A percentile compares a stretch with the other conserved stretches of the same genome.
These are phyloP conservation scores for Aspergillus flavus DNA, from an alignment of 2,329 filamentous ascomycete species.

Conservation along the genomic window DNA sequence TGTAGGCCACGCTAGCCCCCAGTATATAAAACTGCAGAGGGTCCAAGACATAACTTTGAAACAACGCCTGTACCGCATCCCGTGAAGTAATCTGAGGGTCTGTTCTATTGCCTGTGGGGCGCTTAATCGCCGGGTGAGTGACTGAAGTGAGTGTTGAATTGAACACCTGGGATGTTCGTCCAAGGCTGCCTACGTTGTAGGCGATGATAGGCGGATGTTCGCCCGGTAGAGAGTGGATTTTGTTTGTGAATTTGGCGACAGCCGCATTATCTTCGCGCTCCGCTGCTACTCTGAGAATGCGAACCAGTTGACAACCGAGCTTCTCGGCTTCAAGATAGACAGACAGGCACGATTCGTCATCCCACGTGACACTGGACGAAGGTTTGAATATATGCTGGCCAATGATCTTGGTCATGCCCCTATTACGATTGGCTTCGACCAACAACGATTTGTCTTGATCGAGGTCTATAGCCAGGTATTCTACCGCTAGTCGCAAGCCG, in stretches of 20 bases:
- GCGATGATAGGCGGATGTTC: slow-evolving; percentile 40
- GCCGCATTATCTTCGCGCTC: slow-evolving; percentile 42
- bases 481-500: slow-evolving; percentile 43
- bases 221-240: slow-evolving; percentile 35
- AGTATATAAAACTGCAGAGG: slow-evolving; percentile 47
- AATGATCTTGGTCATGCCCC: slow-evolving; percentile 46
- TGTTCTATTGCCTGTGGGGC: slow-evolving; percentile 22
- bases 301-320: slow-evolving; percentile 43
- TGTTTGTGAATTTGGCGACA: slow-evolving; percentile 40
- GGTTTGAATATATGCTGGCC: slow-evolving; percentile 39
- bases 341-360: slow-evolving; percentile 36
- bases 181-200: slow-evolving; percentile 44
- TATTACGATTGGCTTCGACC: slow-evolving; percentile 31
- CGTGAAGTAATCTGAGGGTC: slow-evolving; percentile 41
- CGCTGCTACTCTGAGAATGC: slow-evolving; percentile 38
- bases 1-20: slow-evolving; percentile 45
- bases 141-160: slow-evolving; percentile 45
- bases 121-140: slow-evolving; percentile 42
- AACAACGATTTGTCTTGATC: slow-evolving; percentile 32
- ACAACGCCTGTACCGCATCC: slow-evolving; percentile 42
- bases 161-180: slow-evolving; percentile 48
- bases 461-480: slow-evolving; percentile 44
- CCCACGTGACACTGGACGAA: slow-evolving; percentile 34
- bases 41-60: slow-evolving; percentile 45
- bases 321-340: slow-evolving; percentile 39